Evolutionary conservation across 2,329 filamentous ascomycete genomes (phyloP).

Genomic region (Macrophomina pseudophaseolina): DNA sequence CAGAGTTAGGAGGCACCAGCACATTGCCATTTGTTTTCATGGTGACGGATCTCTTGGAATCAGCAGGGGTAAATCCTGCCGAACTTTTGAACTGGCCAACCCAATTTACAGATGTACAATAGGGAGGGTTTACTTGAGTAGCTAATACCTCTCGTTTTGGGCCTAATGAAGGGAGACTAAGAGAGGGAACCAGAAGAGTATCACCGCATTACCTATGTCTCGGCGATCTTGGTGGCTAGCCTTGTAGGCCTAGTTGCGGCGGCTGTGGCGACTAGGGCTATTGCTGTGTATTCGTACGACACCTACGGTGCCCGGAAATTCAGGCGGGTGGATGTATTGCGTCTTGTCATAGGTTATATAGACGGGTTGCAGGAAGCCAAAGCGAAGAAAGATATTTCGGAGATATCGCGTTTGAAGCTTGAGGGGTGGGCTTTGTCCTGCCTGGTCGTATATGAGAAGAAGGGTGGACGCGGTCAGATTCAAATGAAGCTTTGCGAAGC

Average conservation of each 20-base stretch:
- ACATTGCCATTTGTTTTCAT: no score
- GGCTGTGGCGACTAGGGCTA: not conserved
- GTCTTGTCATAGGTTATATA: not conserved
- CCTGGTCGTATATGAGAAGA: slow-evolving; percentile 15
- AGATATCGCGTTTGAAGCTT: not conserved
- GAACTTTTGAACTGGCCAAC: no score
- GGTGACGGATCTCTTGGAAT: no score
- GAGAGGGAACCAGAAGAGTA: not conserved
- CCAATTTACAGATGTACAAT: no score
- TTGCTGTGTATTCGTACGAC: not conserved
- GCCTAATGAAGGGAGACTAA: no score
- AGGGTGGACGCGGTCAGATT: not conserved
- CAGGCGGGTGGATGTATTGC: not conserved
- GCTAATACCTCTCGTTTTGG: no score
- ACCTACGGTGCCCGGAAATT: not conserved
- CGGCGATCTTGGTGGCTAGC: not conserved
- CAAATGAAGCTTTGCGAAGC: not conserved
- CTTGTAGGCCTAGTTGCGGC: not conserved
- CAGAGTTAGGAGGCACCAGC: no score
- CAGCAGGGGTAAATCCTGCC: no score
- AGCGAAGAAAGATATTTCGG: not conserved
- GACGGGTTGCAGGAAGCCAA: not conserved
- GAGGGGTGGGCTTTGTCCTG: not conserved
- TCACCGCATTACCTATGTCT: slow-evolving; percentile 3
- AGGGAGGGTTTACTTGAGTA: no score